phyloP scores from a whole-genome alignment of 2,329 filamentous ascomycete genomes.

The Ophiostoma himal-ulmi region DNA sequence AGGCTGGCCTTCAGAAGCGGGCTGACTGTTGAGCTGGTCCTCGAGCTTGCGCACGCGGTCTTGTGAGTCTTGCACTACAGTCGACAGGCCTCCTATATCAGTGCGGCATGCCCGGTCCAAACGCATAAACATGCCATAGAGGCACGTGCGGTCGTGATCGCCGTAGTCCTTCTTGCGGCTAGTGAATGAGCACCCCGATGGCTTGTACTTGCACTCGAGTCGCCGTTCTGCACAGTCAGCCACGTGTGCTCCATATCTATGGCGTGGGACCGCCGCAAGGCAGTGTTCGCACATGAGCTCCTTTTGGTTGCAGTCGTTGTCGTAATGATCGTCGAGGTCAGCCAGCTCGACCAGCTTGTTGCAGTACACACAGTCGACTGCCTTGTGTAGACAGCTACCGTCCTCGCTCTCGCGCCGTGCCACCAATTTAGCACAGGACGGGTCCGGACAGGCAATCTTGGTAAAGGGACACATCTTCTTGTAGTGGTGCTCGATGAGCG shows the following conservation, averaged over 20 bases:
- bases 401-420: slow-evolving; percentile 39
- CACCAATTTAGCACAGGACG: slow-evolving; percentile 47
- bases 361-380: slow-evolving; percentile 50
- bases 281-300: slow-evolving; percentile 48
- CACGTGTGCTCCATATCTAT: slow-evolving; percentile 44
- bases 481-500: slow-evolving; percentile 51
- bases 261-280: slow-evolving; percentile 39
- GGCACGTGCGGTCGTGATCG: slow-evolving; percentile 45
- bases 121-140: slow-evolving; percentile 40
- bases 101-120: slow-evolving; percentile 22
- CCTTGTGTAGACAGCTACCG: slow-evolving; percentile 51
- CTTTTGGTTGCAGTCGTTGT: slow-evolving; percentile 41
- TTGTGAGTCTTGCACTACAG: slow-evolving; percentile 22
- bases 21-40: slow-evolving; percentile 13
- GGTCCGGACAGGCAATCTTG: slow-evolving; percentile 50
- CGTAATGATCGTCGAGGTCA: slow-evolving; percentile 42
- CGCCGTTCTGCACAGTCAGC: slow-evolving; percentile 42
- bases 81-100: slow-evolving; percentile 24
- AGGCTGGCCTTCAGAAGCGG: not conserved
- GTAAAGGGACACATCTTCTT: slow-evolving; percentile 52
- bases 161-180: slow-evolving; percentile 38
- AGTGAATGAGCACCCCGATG: slow-evolving; percentile 44
- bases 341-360: slow-evolving; percentile 43
- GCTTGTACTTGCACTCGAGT: slow-evolving; percentile 42
- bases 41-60: slow-evolving; percentile 26